Conservation (phyloP, 2,329 filamentous ascomycete species). For the Aureobasidium sp. region DNA sequence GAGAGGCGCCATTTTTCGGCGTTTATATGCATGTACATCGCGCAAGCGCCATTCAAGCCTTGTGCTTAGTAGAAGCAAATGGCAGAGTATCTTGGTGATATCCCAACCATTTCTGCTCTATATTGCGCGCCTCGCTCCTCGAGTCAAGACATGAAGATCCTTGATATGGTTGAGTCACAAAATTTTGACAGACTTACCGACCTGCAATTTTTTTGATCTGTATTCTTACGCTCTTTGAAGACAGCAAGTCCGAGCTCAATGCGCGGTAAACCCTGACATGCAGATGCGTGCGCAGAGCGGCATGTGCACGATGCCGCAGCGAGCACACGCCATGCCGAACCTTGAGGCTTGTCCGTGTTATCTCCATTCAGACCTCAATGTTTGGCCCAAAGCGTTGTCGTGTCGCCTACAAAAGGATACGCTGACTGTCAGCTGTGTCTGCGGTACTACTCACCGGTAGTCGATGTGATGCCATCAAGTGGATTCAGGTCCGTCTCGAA, state of each 20-base stretch:
- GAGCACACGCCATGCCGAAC: neutral
- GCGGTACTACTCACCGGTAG: neutral
- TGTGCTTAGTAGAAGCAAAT: neutral
- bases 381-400: neutral
- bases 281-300: neutral
- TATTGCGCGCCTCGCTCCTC: neutral
- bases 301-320: neutral
- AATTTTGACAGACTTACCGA: neutral
- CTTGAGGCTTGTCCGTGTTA: neutral
- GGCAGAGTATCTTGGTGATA: neutral
- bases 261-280: constrained; percentile 6
- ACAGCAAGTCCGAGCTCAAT: neutral
- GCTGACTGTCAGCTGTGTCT: neutral
- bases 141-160: neutral
- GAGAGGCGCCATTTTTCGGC: neutral
- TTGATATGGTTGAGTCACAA: neutral
- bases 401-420: neutral
- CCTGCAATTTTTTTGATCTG: neutral
- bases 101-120: neutral
- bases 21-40: neutral
- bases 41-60: neutral
- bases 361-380: neutral
- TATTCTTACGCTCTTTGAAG: neutral
- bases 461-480: neutral
- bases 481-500: neutral